Evolutionary conservation across 1,284 basidiomycete genomes (phyloP).

Genomic region (Ganoderma meredithae): DNA sequence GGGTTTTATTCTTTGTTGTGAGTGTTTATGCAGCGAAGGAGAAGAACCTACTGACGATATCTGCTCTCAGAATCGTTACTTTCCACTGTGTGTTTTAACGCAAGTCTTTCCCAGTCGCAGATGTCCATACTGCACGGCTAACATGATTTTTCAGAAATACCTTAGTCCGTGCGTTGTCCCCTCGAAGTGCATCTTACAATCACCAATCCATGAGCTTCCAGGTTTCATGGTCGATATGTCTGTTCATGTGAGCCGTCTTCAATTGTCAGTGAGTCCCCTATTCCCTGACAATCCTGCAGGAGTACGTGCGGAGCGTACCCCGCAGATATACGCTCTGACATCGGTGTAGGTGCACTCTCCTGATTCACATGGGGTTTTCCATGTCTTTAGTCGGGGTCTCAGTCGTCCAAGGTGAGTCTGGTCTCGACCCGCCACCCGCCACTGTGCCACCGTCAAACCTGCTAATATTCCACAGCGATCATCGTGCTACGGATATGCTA

Average conservation of each 20-base stretch:
- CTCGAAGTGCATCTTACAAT: not conserved
- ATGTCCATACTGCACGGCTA: slow-evolving; percentile 3
- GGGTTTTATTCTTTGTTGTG: slow-evolving; percentile 38
- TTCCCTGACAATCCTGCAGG: not conserved
- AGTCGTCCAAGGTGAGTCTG: slow-evolving; percentile 35
- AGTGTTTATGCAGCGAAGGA: not conserved
- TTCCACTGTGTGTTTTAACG: slow-evolving; percentile 31
- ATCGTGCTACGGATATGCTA: slow-evolving; percentile 42
- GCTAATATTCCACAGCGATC: slow-evolving; percentile 28
- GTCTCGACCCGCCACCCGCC: not conserved
- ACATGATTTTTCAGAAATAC: not conserved
- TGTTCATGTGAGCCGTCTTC: slow-evolving; percentile 17
- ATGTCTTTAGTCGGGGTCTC: slow-evolving; percentile 21
- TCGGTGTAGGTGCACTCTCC: slow-evolving; percentile 27
- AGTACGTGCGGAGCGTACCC: not conserved
- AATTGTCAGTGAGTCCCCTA: not conserved
- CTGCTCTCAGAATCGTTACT: slow-evolving; percentile 37
- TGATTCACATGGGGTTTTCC: slow-evolving; percentile 28
- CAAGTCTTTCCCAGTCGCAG: slow-evolving; percentile 23
- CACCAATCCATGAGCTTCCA: not conserved
- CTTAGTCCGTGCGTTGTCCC: not conserved
- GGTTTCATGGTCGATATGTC: slow-evolving; percentile 21
- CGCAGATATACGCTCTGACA: not conserved
- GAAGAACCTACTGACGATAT: slow-evolving; percentile 8
- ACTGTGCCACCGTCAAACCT: not conserved